Base-by-base conservation (phyloP, 805 yeast genomes). In the Kodamaea neixiangensis region DNA sequence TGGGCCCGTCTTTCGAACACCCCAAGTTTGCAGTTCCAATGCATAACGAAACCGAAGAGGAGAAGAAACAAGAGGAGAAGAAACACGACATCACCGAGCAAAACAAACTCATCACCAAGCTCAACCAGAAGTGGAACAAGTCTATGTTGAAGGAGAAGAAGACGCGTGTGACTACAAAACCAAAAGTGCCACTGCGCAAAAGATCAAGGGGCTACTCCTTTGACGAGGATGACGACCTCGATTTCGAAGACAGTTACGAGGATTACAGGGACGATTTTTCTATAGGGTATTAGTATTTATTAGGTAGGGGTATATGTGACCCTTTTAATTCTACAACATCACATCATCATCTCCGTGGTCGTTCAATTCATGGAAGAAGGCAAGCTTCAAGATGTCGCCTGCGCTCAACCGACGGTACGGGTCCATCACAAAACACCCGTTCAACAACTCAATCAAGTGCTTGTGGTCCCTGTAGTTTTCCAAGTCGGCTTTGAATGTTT, bases 321-420 rank as follows among this genome's bases (percentile, higher is more conserved):
- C 25, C 19, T 19, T 39, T 39, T 39, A 3, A 15, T 7, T 17
- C 17, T 19, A 48, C 40, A 62, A 53, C 31, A 62, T 42, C 3
- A 69, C 73, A 49, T 71, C 76, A 48, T 71, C 75, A 47, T 68
- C 71, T 44, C 58, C 63, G 7, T 57, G 50, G n/a, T 52, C 53
- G 19, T 48, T 51, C 43, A 75, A 61, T 56, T 80, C 81, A 51
- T 71, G 63, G 63, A 89, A 87, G 63, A 86, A 88, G 19, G 82
- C 80, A 67, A 80, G 73, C 45, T 76, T 72, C 54, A 86, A 65
- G 9, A 83, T 74, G 35, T 82, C 83, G 49, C 72, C 74, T 0
- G 90, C 87, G 5, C 80, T 69, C n/a, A 78, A 71, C 52, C 92
- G 66, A 52, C 78, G 78, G 40, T 65, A 62, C 5, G 85, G 83